A percentile compares a stretch with the other conserved stretches of the same genome.
These are phyloP conservation scores for Pseudonectria foliicola DNA, from an alignment of 2,329 filamentous ascomycete genomes.

Conservation along the genomic window DNA sequence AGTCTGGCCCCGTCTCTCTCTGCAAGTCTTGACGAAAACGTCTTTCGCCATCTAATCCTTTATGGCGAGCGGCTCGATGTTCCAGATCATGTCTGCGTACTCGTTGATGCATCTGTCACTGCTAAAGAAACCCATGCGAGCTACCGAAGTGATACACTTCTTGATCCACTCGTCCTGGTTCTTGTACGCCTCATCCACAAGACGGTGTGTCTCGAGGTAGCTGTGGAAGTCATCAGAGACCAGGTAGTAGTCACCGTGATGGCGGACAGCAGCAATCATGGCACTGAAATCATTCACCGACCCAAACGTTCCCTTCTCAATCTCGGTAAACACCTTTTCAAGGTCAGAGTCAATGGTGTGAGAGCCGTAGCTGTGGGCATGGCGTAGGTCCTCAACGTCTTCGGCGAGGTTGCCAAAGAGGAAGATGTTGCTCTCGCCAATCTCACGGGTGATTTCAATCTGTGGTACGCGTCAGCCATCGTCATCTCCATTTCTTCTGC, in stretches of 20 bases:
- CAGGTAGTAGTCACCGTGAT: constrained; percentile 96
- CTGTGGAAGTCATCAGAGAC: constrained; percentile 96
- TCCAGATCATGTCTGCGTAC: constrained; percentile 97
- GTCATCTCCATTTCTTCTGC: neutral
- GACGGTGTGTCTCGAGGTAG: constrained; percentile 82
- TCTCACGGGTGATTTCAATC: constrained; percentile 97
- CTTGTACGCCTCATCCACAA: constrained; percentile 87
- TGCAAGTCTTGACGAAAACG: too few species aligned
- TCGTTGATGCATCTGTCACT: constrained; percentile 93
- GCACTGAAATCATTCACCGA: constrained; percentile 71
- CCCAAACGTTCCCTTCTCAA: constrained; percentile 75
- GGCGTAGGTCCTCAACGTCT: constrained; percentile 92
- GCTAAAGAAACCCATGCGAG: constrained; percentile 96
- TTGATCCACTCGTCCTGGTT: constrained; percentile 89
- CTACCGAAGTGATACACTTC: constrained; percentile 82
- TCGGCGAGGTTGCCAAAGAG: constrained; percentile 94
- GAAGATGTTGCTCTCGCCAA: constrained; percentile 97
- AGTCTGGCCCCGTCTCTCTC: too few species aligned
- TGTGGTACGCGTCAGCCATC: constrained; percentile 11
- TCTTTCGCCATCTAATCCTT: constrained; percentile 24
- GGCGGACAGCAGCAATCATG: constrained; percentile 74
- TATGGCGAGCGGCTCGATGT: constrained; percentile 69
- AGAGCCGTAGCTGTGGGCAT: constrained; percentile 76
- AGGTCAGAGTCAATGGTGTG: constrained; percentile 74
- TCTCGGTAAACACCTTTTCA: constrained; percentile 73